Evolutionary conservation across 345 rosid genomes (phyloP).

Genomic region (Eucalyptus guilfoylei): DNA sequence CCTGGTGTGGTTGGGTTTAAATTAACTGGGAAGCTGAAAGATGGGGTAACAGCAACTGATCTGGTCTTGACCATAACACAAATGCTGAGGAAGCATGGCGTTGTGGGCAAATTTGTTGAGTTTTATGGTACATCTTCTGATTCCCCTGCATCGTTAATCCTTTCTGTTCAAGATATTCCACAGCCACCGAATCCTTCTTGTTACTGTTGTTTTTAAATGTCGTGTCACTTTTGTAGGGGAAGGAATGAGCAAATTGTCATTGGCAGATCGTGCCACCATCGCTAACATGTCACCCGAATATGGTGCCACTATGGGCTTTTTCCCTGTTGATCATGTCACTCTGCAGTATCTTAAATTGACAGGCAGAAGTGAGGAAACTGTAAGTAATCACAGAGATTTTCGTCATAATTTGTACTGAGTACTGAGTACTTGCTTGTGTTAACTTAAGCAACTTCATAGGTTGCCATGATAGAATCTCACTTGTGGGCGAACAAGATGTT

Average conservation of each 20-base stretch:
- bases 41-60: slow-evolving; percentile 93
- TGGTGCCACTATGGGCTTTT: slow-evolving; percentile 98
- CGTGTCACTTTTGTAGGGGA: slow-evolving; percentile 32
- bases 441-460: slow-evolving; percentile 16
- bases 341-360: slow-evolving; percentile 78
- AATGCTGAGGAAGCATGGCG: slow-evolving; percentile 91
- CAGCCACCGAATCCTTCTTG: background rate
- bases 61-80: slow-evolving; percentile 90
- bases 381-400: slow-evolving; percentile 1
- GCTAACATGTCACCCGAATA: slow-evolving; percentile 98
- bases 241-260: slow-evolving; percentile 79
- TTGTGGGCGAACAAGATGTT: slow-evolving; percentile 85
- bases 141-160: background rate
- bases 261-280: slow-evolving; percentile 94
- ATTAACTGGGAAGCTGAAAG: slow-evolving; percentile 55
- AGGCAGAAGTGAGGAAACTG: slow-evolving; percentile 72
- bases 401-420: background rate
- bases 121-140: slow-evolving; percentile 39
- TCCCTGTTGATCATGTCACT: slow-evolving; percentile 91
- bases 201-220: background rate
- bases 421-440: background rate
- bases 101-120: slow-evolving; percentile 94
- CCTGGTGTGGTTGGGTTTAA: slow-evolving; percentile 97
- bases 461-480: slow-evolving; percentile 72
- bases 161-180: background rate